Base-by-base conservation (phyloP, 139 green algal species). In the Closterium sp. region DNA sequence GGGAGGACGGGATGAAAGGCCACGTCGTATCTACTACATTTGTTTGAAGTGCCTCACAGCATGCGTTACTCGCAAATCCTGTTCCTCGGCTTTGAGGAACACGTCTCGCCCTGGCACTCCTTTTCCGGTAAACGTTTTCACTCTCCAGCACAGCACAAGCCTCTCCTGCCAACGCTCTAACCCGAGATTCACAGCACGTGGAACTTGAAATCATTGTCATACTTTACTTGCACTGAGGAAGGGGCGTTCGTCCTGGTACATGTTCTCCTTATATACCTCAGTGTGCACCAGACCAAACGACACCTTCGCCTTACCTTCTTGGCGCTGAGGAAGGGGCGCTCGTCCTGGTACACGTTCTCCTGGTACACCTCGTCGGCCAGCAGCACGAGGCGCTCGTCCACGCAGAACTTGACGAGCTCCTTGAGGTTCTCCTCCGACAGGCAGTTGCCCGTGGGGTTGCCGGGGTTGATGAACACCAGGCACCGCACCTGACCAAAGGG, bases 361-460 rank as follows among this genome's bases (percentile, higher is more conserved):
- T 99, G 98, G 94, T 98, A 98, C 88, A 99, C 97, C 95, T 99
- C 97, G 88, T 99, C 98, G 0, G 97, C 96, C 30, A 99, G 96
- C 19, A 99, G 96, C 87, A 98, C 97, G 86, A 99, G 87, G 11
- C 94, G 45, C 94, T 99, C 95, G 32, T 97, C 93, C 31, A 93
- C 91, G 94, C 96, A 97, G 92, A 99, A 98, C 94, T 97, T 94
- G 91, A 97, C 96, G 6, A 98, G 94, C 87, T 97, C 95, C 88
- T 93, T 30, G 89, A 97, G 95, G 93, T 98, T 95, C 13, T 96
- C 95, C 24, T 94, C 50, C 27, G 85, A 91, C 92, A 98, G 93
- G 92, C 96, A 97, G 91, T 98, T 96, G 31, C 96, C 97, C 17
- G 98, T 99, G 34, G 98, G 98, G 95, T 99, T 99, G 91, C 98